phyloP scores from a whole-genome alignment of 306 rosid genomes.

The Chamaecrista fasciculata region DNA sequence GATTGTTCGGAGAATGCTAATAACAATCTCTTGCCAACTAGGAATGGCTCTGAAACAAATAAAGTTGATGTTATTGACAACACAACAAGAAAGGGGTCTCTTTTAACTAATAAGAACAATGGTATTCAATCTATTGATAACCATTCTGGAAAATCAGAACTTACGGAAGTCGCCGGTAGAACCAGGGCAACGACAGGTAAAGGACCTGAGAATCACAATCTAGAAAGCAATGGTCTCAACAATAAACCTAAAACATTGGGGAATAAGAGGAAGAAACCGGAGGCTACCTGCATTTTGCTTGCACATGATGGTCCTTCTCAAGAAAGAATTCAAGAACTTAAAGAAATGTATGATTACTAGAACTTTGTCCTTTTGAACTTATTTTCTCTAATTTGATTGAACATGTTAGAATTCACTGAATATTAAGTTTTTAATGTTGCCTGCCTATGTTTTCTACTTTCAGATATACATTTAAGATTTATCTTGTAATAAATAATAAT shows the following conservation, averaged over 20 bases:
- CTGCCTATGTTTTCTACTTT: constrained; percentile 20
- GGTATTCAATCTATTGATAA: constrained; percentile 27
- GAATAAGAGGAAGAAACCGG: constrained; percentile 59
- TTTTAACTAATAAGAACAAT: constrained; percentile 42
- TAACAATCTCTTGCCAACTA: constrained; percentile 41
- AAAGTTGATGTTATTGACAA: constrained; percentile 36
- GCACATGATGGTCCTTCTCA: constrained; percentile 61
- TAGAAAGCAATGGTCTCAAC: constrained; percentile 43
- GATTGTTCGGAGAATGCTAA: constrained; percentile 48
- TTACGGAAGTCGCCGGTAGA: constrained; percentile 34
- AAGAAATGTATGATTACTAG: constrained; percentile 55
- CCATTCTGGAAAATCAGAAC: constrained; percentile 41
- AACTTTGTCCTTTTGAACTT: constrained; percentile 4
- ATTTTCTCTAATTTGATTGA: constrained; percentile 4
- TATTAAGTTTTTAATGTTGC: constrained; percentile 2
- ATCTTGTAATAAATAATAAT: not conserved
- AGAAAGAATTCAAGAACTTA: constrained; percentile 62
- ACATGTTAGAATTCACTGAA: not conserved
- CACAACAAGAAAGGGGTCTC: constrained; percentile 28
- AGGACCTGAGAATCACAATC: constrained; percentile 38
- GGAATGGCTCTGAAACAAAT: constrained; percentile 44
- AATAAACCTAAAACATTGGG: constrained; percentile 32
- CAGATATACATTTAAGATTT: constrained; percentile 11
- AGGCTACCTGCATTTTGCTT: constrained; percentile 51
- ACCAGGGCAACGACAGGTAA: constrained; percentile 32